phyloP scores from a whole-genome alignment of 257 asterid genomes.

The Plectranthus barbatus region DNA sequence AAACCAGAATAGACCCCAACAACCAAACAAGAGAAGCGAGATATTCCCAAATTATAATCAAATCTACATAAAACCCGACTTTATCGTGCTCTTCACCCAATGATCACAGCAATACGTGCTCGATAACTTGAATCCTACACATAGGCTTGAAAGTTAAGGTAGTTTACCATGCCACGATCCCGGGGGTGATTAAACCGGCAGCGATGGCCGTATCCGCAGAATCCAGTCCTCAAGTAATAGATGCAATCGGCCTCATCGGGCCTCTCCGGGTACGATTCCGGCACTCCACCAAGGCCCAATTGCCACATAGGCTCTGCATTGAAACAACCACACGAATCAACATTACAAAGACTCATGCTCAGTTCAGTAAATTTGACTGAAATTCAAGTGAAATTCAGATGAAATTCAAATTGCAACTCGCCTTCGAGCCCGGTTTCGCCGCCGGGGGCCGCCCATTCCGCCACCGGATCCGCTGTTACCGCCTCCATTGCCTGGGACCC shows the following conservation, averaged over 20 bases:
- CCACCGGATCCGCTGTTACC: constrained; percentile 54
- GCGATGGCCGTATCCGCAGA: constrained; percentile 80
- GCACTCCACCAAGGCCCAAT: constrained; percentile 55
- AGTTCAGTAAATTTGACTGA: constrained; percentile 18
- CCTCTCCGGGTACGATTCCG: constrained; percentile 81
- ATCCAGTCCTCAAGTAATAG: constrained; percentile 84
- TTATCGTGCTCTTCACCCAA: constrained; percentile 13
- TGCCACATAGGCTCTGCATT: constrained; percentile 99
- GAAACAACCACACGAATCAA: constrained; percentile 22
- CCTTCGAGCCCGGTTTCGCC: constrained; percentile 80
- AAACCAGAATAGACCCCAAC: constrained; percentile 6
- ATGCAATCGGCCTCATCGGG: constrained; percentile 81
- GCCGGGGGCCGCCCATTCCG: constrained; percentile 73
- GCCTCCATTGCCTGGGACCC: constrained; percentile 54
- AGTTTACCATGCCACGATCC: constrained; percentile 51
- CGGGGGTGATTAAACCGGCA: constrained; percentile 98
- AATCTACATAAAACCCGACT: constrained; percentile 16
- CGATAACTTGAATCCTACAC: constrained; percentile 1
- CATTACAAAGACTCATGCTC: constrained; percentile 19
- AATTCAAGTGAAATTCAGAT: constrained; percentile 37
- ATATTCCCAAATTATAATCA: constrained; percentile 13
- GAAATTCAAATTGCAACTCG: constrained; percentile 43
- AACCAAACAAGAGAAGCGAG: neutral
- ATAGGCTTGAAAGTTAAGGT: neutral
- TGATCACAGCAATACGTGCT: constrained; percentile 27